Base-by-base conservation (phyloP, 345 rosid species). In the Gossypium longicalyx region DNA sequence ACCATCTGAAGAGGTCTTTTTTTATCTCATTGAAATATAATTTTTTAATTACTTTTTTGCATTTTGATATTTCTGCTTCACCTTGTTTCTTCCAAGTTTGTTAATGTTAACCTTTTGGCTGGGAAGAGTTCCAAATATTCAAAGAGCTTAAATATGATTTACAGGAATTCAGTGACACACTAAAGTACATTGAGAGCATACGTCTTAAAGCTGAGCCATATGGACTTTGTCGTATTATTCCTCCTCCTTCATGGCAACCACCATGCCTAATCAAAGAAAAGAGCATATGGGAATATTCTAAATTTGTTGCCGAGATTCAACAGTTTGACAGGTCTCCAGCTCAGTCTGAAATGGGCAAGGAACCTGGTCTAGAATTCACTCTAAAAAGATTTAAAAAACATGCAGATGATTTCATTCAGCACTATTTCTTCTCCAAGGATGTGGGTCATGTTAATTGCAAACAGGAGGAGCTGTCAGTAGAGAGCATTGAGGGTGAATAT, bases 221-320 rank as follows among this genome's bases (percentile, higher is more conserved):
- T 86, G 97, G 97, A 63, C 81, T 89, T 56, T 89, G 97, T 79
- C 89, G 92, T 62, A 85, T 90, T 70, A 80, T 89, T 76, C 95
- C 95, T 70, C 95, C 97, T 71, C 71, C 84, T 71, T 85, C 93
- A 63, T 90, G 96, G 97, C 59, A 90, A 70, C 89, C 90, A 38
- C 89, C 83, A 11, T 89, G 89, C 83, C 78, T 72, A 73, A 53
- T 90, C 16, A 74, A 80, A 77, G 86, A 86, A 80, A 70, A 76
- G 49, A 67, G 77, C 41, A 53, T 80, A 60, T 87, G 95, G 95
- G 85, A 81, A 78, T 74, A 19, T 59, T 82, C 89, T 71, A 63
- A 4, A 6, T 89, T 89, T 80, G 67, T 27, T 53, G n/a, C 89
- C 58, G 83, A 82, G 66, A 45, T 73, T 73, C 96, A 92, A 77